These are phyloP conservation scores for Erodium moschatum DNA, from an alignment of 441 rosid genomes.

Conservation along the genomic window DNA sequence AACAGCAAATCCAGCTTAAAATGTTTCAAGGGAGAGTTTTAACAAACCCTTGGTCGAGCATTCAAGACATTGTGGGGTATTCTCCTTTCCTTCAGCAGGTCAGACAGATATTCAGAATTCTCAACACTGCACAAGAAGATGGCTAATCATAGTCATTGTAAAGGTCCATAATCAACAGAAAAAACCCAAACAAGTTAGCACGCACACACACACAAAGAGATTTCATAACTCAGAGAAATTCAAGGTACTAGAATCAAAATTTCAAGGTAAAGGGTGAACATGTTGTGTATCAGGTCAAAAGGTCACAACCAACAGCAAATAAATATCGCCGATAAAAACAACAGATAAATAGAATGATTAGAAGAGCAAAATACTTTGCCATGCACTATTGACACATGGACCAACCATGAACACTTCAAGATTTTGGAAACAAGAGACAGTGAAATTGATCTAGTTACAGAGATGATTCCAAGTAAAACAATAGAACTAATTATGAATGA, in stretches of 20 bases:
- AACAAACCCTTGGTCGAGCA: constrained; percentile 85
- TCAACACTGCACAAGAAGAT: constrained; percentile 65
- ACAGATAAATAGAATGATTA: background rate
- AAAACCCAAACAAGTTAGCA: constrained; percentile 3
- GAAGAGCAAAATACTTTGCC: background rate
- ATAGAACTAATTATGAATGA: background rate
- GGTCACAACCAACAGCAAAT: background rate
- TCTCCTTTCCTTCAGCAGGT: constrained; percentile 63
- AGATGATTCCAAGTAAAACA: background rate
- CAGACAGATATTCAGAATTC: constrained; percentile 88
- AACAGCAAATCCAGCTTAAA: constrained; percentile 12
- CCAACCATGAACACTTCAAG: constrained; percentile 3
- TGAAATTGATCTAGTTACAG: background rate
- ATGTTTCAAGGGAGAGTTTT: constrained; percentile 15
- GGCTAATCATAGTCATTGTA: constrained; percentile 15
- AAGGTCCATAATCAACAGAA: background rate
- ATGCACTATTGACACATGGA: background rate
- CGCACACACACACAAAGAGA: background rate
- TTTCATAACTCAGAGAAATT: background rate
- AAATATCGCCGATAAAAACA: background rate
- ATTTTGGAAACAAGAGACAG: background rate
- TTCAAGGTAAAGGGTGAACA: background rate
- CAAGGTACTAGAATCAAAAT: no score
- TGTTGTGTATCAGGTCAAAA: background rate
- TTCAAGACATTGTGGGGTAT: constrained; percentile 89